These are phyloP conservation scores for Penicillium taxi DNA, from an alignment of 495 filamentous ascomycete species.

Conservation along the genomic window DNA sequence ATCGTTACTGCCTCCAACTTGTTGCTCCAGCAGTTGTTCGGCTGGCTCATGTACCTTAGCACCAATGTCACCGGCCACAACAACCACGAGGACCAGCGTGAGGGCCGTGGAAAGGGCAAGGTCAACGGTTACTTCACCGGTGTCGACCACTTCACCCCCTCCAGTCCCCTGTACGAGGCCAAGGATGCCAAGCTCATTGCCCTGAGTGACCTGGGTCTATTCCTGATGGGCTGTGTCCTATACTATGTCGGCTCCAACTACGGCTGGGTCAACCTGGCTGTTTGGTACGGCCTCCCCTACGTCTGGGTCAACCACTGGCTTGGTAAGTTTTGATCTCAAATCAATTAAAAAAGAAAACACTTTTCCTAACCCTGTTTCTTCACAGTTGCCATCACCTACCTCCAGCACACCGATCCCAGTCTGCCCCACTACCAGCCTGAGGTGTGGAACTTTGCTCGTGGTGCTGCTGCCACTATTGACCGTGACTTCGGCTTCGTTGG, in stretches of 20 bases:
- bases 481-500: slow-evolving; percentile 55
- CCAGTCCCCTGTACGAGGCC: slow-evolving; percentile 83
- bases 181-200: slow-evolving; percentile 77
- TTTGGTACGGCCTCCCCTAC: slow-evolving; percentile 94
- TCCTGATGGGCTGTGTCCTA: slow-evolving; percentile 47
- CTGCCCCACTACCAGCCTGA: slow-evolving; percentile 51
- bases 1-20: slow-evolving; percentile 67
- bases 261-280: slow-evolving; percentile 74
- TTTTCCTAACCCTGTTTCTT: slow-evolving; percentile 2
- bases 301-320: slow-evolving; percentile 98
- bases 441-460: slow-evolving; percentile 50
- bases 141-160: slow-evolving; percentile 91
- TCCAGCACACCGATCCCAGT: slow-evolving; percentile 54
- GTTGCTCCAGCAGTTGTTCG: slow-evolving; percentile 75
- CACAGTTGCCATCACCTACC: slow-evolving; percentile 52
- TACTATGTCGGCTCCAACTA: slow-evolving; percentile 59
- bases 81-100: slow-evolving; percentile 73
- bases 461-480: slow-evolving; percentile 53
- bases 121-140: slow-evolving; percentile 67
- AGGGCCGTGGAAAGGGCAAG: slow-evolving; percentile 88
- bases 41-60: slow-evolving; percentile 76
- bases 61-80: slow-evolving; percentile 93
- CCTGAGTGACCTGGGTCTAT: slow-evolving; percentile 74
- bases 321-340: slow-evolving; percentile 32
- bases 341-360: slow-evolving; percentile 1